A percentile compares a stretch with the other conserved stretches of the same genome.
phyloP scores from a whole-genome alignment of 306 rosid genomes.

The Inga laurina region DNA sequence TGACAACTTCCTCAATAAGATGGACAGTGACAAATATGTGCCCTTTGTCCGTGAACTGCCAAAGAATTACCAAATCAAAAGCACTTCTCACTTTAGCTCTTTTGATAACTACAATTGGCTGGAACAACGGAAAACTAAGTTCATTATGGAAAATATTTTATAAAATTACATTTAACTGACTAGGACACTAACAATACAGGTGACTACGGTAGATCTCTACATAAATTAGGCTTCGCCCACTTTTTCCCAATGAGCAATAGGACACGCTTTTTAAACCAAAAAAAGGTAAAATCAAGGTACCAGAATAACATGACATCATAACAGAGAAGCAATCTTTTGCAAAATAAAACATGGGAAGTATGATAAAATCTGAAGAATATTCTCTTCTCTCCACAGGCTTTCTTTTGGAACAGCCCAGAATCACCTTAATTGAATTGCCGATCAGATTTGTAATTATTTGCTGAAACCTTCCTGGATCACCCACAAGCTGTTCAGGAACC shows the following conservation, averaged over 20 bases:
- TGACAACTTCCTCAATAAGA: too few species aligned
- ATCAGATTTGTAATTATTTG: conserved; percentile 82
- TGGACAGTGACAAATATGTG: conserved; percentile 94
- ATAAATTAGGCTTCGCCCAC: not conserved
- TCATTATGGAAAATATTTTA: too few species aligned
- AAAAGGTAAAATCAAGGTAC: not conserved
- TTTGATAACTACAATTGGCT: too few species aligned
- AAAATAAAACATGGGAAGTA: not conserved
- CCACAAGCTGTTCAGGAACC: conserved; percentile 79
- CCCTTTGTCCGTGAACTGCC: conserved; percentile 95
- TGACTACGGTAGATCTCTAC: not conserved
- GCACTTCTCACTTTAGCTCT: too few species aligned
- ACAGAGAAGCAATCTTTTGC: not conserved
- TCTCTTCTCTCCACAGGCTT: not conserved
- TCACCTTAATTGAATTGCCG: conserved; percentile 84
- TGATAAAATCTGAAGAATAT: not conserved
- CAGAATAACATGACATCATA: not conserved
- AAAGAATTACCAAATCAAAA: too few species aligned
- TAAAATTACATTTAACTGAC: too few species aligned
- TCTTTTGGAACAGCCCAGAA: not conserved
- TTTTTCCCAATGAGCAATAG: not conserved
- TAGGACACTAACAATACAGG: conserved; percentile 7
- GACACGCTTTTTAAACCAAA: not conserved
- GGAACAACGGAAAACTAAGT: too few species aligned
- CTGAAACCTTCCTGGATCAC: conserved; percentile 88